Percentiles rank a stretch among this genome's conserved stretches.
These are phyloP conservation scores for Dendrocalamus sinicus DNA, from an alignment of 176 grass and related monocot species.

Conservation along the genomic window DNA sequence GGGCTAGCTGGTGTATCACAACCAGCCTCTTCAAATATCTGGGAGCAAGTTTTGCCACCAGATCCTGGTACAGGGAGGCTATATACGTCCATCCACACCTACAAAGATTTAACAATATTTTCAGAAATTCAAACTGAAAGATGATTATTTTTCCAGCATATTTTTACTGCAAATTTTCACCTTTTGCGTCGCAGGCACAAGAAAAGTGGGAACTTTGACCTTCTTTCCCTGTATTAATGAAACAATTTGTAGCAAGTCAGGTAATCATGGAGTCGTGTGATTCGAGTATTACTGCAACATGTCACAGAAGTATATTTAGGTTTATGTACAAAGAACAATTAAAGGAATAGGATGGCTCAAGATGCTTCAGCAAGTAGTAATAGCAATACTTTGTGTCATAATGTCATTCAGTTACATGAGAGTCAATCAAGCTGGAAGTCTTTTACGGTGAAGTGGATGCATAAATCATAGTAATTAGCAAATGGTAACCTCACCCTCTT, in stretches of 20 bases:
- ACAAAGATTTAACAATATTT: conserved; percentile 31
- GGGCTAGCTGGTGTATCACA: conserved; percentile 92
- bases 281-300: background rate
- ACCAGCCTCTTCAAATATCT: conserved; percentile 97
- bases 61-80: conserved; percentile 72
- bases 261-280: conserved; percentile 25
- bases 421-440: background rate
- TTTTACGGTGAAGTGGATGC: background rate
- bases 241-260: conserved; percentile 26
- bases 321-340: conserved; percentile 5
- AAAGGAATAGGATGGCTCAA: background rate
- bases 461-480: background rate
- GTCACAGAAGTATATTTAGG: conserved; percentile 18
- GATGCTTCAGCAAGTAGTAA: background rate
- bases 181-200: conserved; percentile 97
- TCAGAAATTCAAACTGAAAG: conserved; percentile 22
- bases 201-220: conserved; percentile 96
- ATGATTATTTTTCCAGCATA: background rate
- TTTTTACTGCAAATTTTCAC: conserved; percentile 41
- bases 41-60: conserved; percentile 84
- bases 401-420: background rate
- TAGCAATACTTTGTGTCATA: background rate
- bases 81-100: conserved; percentile 98
- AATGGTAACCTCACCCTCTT: background rate
- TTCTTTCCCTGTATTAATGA: conserved; percentile 71